Base-by-base conservation (phyloP, 805 yeast species). In the Sugiyamaella floridensis region DNA sequence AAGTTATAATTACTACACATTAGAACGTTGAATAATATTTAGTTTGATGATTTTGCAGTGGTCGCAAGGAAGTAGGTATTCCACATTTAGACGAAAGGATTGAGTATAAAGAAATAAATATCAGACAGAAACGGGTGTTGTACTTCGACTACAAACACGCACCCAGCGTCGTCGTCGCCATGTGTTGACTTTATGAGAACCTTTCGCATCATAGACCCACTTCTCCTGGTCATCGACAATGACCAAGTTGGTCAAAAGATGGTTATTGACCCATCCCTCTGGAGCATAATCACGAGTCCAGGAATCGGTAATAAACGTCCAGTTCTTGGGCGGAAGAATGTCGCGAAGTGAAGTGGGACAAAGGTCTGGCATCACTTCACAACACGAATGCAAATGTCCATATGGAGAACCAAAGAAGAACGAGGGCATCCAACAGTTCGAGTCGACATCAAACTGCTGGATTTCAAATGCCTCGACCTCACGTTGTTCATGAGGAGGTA, bases 171-270 rank as follows among this genome's bases (percentile, higher is more conserved):
- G 45, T 11, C 66, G 49, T 42, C 67, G 48, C 51, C 55, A 52
- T 4, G 50, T 52, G 19, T 37, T 40, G 12, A 46, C 22, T 19
- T 43, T 48, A 11, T 48, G 58, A 51, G 61, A 65, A 18, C 52
- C 60, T n/a, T 65, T 64, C 40, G 67, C 63, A 65, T 88, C 96
- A 65, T 88, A 88, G 16, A 86, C 92, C 96, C 96, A 88, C 66
- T 88, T 88, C 42, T 85, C 86, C 52, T 82, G 89, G 28, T 78
- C 71, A 67, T 88, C 95, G 18, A 86, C 73, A 18, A 73, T 75
- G 14, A 84, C 80, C 45, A 79, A 67, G 52, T 78, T 83, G 12
- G 84, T 68, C 48, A 77, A 69, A 50, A 45, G 67, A 67, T 7
- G 83, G 2, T 8, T 15, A 12, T 20, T 16, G 2, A 59, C 86